A percentile compares a stretch with the other conserved stretches of the same genome.
phyloP scores from a whole-genome alignment of 225 moss, liverwort and hornwort genomes.

The Asterella californica region DNA sequence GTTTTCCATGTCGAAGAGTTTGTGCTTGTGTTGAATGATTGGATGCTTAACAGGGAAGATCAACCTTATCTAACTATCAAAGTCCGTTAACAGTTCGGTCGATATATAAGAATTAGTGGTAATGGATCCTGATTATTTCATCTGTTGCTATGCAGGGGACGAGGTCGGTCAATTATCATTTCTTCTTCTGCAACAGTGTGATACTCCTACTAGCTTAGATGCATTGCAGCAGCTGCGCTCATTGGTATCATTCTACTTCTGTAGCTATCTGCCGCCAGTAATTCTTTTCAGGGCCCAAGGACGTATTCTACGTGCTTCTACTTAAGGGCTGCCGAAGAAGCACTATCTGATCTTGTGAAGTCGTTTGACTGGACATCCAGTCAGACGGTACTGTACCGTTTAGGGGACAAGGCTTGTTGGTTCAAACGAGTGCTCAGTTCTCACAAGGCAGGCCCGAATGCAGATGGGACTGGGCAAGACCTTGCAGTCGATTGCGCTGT shows the following conservation, averaged over 20 bases:
- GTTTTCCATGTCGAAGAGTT: too few species aligned
- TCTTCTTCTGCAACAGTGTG: conserved; percentile 11
- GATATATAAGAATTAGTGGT: not conserved
- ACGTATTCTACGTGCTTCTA: not conserved
- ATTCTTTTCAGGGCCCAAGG: not conserved
- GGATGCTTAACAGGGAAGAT: not conserved
- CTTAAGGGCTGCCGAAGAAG: not conserved
- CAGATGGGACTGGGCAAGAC: conserved; percentile 99
- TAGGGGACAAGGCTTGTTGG: not conserved
- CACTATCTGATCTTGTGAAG: not conserved
- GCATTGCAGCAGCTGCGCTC: not conserved
- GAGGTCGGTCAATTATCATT: conserved; percentile 56
- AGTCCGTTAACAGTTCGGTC: not conserved
- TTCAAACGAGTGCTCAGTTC: conserved; percentile 7
- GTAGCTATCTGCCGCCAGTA: not conserved
- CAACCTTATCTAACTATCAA: not conserved
- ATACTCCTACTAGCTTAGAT: conserved; percentile 12
- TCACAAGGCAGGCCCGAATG: conserved; percentile 16
- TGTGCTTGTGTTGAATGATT: not conserved
- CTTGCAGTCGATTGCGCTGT: conserved; percentile 68
- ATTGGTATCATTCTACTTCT: not conserved
- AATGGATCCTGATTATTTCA: not conserved
- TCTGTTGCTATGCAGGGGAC: conserved; percentile 51
- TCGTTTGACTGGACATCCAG: not conserved
- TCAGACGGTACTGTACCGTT: not conserved